phyloP scores from a whole-genome alignment of 768 basidiomycete species.

The Boletus speciosus region DNA sequence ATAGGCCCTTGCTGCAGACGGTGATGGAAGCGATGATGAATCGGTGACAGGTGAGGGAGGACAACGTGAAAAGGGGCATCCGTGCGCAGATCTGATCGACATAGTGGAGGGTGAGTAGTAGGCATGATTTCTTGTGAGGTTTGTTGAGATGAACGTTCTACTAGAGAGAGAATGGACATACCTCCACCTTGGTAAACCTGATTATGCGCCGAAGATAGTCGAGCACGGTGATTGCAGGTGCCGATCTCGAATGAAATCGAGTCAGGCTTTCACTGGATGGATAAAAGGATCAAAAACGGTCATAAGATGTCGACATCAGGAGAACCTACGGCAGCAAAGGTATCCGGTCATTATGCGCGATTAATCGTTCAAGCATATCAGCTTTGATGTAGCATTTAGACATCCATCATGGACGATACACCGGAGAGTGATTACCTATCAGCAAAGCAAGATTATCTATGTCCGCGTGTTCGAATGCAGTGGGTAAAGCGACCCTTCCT shows the following conservation, averaged over 20 bases:
- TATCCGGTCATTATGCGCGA: slow-evolving; percentile 94
- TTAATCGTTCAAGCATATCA: slow-evolving; percentile 94
- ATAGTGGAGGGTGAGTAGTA: slow-evolving; percentile 81
- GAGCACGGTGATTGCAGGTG: slow-evolving; percentile 81
- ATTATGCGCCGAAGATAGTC: slow-evolving; percentile 96
- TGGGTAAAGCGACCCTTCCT: slow-evolving; percentile 75
- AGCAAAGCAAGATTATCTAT: slow-evolving; percentile 83
- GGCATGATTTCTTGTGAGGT: slow-evolving; percentile 60
- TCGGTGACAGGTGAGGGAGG: slow-evolving; percentile 95
- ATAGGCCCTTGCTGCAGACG: slow-evolving; percentile 91
- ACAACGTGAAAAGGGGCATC: slow-evolving; percentile 85
- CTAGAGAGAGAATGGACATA: slow-evolving; percentile 33
- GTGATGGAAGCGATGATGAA: slow-evolving; percentile 94
- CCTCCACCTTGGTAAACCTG: slow-evolving; percentile 94
- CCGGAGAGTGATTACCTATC: slow-evolving; percentile 59
- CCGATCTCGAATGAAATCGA: slow-evolving; percentile 91
- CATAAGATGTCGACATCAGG: slow-evolving; percentile 8
- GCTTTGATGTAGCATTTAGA: slow-evolving; percentile 46
- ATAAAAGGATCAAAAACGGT: slow-evolving; percentile 21
- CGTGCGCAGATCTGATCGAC: slow-evolving; percentile 92
- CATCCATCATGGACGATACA: slow-evolving; percentile 17
- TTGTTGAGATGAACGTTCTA: slow-evolving; percentile 6
- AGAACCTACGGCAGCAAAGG: slow-evolving; percentile 74
- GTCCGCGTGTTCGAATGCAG: slow-evolving; percentile 78
- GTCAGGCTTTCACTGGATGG: slow-evolving; percentile 76